Evolutionary conservation across 225 moss, liverwort and hornwort genomes (phyloP).

Genomic region (Anthoceros angustus): DNA sequence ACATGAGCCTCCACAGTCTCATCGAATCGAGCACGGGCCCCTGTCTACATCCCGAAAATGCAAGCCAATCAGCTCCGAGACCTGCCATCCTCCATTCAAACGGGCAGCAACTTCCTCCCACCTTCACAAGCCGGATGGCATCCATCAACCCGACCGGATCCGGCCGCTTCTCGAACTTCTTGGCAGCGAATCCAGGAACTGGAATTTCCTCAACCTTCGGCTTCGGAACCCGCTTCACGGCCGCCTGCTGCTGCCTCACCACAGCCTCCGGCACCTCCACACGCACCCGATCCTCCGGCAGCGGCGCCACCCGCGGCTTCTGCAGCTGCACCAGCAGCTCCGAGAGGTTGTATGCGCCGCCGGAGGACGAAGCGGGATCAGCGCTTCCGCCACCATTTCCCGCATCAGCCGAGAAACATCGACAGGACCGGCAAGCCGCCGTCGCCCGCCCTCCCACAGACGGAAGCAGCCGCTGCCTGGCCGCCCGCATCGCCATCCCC

Average conservation of each 20-base stretch:
- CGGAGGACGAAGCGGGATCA: not conserved
- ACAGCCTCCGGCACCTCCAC: conserved; percentile 25
- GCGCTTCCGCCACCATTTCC: no score
- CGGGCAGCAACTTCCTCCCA: conserved; percentile 7
- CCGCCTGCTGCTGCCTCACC: conserved; percentile 6
- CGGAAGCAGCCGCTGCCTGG: no score
- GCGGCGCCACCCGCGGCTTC: conserved; percentile 69
- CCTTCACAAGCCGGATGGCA: conserved; percentile 89
- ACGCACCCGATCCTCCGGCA: conserved; percentile 63
- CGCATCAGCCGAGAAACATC: no score
- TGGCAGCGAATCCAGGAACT: conserved; percentile 35
- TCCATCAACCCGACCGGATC: conserved; percentile 52
- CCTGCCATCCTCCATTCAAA: not conserved
- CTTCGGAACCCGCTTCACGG: not conserved
- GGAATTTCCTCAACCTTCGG: conserved; percentile 34
- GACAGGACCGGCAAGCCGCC: no score
- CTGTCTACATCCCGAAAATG: conserved; percentile 23
- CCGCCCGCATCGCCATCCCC: no score
- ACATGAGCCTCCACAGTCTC: conserved; percentile 91
- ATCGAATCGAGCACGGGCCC: conserved; percentile 52
- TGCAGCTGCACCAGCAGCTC: conserved; percentile 11
- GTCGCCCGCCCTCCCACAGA: no score
- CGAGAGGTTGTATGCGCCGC: conserved; percentile 11
- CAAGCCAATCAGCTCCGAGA: not conserved
- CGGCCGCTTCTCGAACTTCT: conserved; percentile 18